phyloP scores from a whole-genome alignment of 148 eudicot genomes.

The Amaranthus hypochondriacus region DNA sequence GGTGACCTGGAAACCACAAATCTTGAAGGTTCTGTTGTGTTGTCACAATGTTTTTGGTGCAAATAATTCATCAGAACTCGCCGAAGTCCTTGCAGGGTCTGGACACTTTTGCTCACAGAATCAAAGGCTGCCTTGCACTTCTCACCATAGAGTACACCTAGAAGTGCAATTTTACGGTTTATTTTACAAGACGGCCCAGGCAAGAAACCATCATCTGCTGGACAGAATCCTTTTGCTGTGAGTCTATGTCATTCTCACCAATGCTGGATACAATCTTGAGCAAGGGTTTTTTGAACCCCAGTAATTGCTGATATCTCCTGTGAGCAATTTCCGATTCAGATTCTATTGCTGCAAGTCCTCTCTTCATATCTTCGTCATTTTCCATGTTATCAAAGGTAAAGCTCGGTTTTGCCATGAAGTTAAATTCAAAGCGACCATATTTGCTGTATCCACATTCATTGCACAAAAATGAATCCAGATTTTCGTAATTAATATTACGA shows the following conservation, averaged over 20 bases:
- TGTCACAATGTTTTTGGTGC: conserved; percentile 70
- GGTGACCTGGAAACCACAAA: conserved; percentile 82
- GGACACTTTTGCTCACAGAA: conserved; percentile 99
- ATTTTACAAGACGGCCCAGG: conserved; percentile 98
- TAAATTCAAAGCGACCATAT: conserved; percentile 97
- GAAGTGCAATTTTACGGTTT: conserved; percentile 96
- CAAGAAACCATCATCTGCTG: conserved; percentile 99
- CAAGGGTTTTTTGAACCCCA: conserved; percentile 95
- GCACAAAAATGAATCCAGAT: conserved; percentile 93
- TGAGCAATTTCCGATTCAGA: conserved; percentile 99
- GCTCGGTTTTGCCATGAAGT: conserved; percentile 99
- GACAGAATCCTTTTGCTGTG: conserved; percentile 99
- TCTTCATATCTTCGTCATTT: conserved; percentile 99
- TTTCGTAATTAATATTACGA: conserved; percentile 96
- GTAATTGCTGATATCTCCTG: conserved; percentile 93
- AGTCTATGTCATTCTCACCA: conserved; percentile 97
- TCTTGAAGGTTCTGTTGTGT: conserved; percentile 53
- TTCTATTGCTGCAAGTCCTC: conserved; percentile 95
- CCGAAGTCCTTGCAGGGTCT: conserved; percentile 98
- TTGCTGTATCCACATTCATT: conserved; percentile 99
- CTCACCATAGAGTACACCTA: conserved; percentile 99
- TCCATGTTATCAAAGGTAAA: conserved; percentile 96
- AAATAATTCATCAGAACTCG: conserved; percentile 92
- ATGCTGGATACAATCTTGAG: conserved; percentile 97
- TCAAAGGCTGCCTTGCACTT: conserved; percentile 99